Conservation (phyloP, 495 filamentous ascomycete species). For the Tuber melanosporum region DNA sequence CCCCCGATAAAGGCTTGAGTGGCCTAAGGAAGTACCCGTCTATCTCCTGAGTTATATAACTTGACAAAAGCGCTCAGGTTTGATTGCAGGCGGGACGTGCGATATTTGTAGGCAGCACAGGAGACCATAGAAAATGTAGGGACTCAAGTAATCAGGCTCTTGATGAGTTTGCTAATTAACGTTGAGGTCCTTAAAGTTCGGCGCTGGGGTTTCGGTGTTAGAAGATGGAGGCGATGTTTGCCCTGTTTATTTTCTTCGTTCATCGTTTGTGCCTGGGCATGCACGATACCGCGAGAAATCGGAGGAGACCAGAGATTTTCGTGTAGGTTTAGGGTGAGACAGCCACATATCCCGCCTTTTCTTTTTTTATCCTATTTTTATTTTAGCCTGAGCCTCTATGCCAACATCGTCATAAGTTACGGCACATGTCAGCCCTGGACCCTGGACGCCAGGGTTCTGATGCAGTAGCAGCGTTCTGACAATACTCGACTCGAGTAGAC, state of each 20-base stretch:
- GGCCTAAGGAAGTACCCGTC: not conserved
- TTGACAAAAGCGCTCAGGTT: not conserved
- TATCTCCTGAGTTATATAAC: not conserved
- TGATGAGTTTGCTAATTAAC: not conserved
- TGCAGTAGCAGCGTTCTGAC: not conserved
- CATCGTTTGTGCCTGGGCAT: not conserved
- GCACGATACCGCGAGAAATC: conserved; percentile 2
- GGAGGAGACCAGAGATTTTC: not conserved
- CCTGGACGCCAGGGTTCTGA: not conserved
- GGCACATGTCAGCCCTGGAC: not conserved
- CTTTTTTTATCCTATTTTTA: not conserved
- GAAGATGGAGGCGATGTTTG: not conserved
- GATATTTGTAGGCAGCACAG: not conserved
- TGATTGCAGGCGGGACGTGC: not conserved
- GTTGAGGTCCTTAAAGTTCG: not conserved
- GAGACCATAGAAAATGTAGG: not conserved
- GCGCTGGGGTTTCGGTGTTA: not conserved
- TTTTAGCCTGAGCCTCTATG: not conserved
- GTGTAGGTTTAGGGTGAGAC: not conserved
- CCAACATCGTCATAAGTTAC: not conserved
- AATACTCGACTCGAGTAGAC: too few relatives aligned
- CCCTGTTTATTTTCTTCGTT: not conserved
- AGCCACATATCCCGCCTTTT: not conserved
- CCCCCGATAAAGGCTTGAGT: not conserved
- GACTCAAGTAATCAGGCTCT: not conserved